Evolutionary conservation across 371 early-diverging fungal species (phyloP), one percentile per base, ranked within the genome.

Genomic region (Fennellomyces sp.): DNA sequence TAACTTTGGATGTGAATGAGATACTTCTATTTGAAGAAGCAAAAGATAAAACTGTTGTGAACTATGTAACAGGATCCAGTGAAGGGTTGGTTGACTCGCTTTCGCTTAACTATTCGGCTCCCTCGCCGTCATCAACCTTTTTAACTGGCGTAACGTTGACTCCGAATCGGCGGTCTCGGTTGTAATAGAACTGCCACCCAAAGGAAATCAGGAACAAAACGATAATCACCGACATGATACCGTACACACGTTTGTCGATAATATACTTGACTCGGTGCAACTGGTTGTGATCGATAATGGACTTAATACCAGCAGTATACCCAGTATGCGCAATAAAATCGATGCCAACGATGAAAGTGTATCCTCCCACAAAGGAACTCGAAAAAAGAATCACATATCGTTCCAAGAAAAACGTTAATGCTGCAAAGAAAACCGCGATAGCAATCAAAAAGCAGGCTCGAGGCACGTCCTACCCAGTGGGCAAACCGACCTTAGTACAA

Each of bases 181-280:
- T 66, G 47, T 54, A 58, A n/a, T 60, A 47, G 36, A 54, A 60
- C 17, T 68, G 72, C 72, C 64, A 71, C 12, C 56, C 67, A 52
- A 61, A 50, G 2, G 72, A 63, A 19, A 70, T 52, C n/a, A 70
- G 35, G 27, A 64, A 60, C 17, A 71, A 36, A 3, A 71, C 50
- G 4, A 71, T 58, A 0, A 66, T 66, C 25, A 63, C 45, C 2
- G 71, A 58, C 55, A 71, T 52, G 58, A 71, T 50, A 0, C 52
- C 62, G 45, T 66, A 64, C 6, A 62, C 66, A 13, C 53, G 56
- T 15, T 56, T 35, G 5, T 33, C 51, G 3, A 68, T 35, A 15
- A 35, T 23, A 35, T 68, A 68, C 13, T 21, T 38, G 17, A 68
- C 60, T 10, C 51, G 23, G 39, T 68, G 68, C 6, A 47, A 30